Evolutionary conservation across 768 basidiomycete genomes (phyloP).

Genomic region (Russula lepida): DNA sequence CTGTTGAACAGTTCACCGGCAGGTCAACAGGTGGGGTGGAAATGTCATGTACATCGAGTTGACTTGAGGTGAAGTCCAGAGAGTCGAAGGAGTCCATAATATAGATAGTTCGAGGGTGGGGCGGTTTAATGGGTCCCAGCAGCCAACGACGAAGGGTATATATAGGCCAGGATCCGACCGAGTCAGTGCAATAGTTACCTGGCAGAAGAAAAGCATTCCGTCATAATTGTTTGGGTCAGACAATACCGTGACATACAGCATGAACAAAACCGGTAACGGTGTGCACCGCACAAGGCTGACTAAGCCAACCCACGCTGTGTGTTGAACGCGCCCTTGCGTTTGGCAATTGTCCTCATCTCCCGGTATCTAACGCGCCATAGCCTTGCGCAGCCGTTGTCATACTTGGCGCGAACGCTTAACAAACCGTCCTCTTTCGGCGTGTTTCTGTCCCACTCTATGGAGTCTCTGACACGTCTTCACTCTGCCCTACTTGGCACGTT

Average conservation of each 20-base stretch:
- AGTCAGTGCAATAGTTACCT: too few species aligned
- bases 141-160: not conserved
- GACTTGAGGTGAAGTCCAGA: not conserved
- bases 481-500: slow-evolving; percentile 43
- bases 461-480: slow-evolving; percentile 50
- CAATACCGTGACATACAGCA: too few species aligned
- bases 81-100: not conserved
- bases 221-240: too few species aligned
- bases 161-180: not conserved
- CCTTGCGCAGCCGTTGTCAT: too few species aligned
- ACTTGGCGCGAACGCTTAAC: too few species aligned
- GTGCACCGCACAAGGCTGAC: not conserved
- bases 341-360: too few species aligned
- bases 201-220: too few species aligned
- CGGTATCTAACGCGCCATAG: too few species aligned
- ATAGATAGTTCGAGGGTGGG: not conserved
- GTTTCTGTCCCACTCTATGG: slow-evolving; percentile 35
- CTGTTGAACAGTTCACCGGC: not conserved
- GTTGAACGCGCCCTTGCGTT: not conserved
- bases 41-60: not conserved
- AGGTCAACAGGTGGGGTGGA: not conserved
- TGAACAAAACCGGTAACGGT: too few species aligned
- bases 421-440: not conserved
- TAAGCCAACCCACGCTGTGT: not conserved
- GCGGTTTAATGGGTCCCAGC: not conserved